Conservation (phyloP, 2,329 filamentous ascomycete genomes). For the Pseudodiploospora longispora region DNA sequence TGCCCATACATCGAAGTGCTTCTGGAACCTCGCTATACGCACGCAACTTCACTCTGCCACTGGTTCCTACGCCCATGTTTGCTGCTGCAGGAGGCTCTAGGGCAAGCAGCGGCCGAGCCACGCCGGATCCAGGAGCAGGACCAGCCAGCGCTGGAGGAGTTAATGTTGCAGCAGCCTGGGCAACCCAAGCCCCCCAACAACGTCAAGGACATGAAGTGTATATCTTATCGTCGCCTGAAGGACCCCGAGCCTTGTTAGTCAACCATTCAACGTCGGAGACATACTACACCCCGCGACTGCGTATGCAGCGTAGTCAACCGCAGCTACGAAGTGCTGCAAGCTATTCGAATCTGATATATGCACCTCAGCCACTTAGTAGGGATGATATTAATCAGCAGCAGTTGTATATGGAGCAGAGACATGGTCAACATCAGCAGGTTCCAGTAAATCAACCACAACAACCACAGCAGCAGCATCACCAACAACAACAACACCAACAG, state of each 20-base stretch:
- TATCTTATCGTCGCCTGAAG: conserved; percentile 51
- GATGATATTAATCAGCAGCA: conserved; percentile 12
- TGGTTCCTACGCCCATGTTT: conserved; percentile 34
- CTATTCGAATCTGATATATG: conserved; percentile 7
- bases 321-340: conserved; percentile 16
- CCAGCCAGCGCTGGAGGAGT: conserved; percentile 22
- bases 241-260: conserved; percentile 50
- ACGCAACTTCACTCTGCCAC: conserved; percentile 27
- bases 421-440: conserved; percentile 11
- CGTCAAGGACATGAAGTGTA: conserved; percentile 44
- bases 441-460: conserved; percentile 18
- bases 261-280: conserved; percentile 40
- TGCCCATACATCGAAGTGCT: conserved; percentile 43
- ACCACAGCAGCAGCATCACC: conserved; percentile 13
- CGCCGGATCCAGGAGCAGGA: conserved; percentile 34
- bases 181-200: conserved; percentile 10
- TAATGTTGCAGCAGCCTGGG: conserved; percentile 15
- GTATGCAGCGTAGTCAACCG: conserved; percentile 18
- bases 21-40: conserved; percentile 36
- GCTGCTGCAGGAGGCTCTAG: conserved; percentile 25
- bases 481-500: conserved; percentile 19
- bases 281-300: conserved; percentile 40
- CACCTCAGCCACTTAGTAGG: conserved; percentile 4
- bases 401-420: conserved; percentile 9
- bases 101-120: conserved; percentile 37